These are phyloP conservation scores for Suillus weaverae DNA, from an alignment of 768 basidiomycete species.

Conservation along the genomic window DNA sequence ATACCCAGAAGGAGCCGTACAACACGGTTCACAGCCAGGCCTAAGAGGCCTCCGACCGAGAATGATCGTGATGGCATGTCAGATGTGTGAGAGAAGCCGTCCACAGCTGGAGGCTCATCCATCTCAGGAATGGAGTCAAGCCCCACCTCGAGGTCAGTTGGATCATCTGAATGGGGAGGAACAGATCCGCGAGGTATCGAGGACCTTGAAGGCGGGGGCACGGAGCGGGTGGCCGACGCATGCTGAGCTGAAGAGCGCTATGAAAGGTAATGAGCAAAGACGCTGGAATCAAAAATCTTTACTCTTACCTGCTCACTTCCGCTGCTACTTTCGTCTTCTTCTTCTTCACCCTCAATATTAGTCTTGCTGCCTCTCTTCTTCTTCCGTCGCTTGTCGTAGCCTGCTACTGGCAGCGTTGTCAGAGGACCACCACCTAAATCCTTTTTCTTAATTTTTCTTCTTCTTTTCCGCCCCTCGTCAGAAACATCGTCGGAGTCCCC, in stretches of 20 bases:
- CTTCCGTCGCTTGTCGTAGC: constrained; percentile 60
- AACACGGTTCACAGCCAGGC: constrained; percentile 40
- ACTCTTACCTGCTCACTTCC: constrained; percentile 42
- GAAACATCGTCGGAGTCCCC: constrained; percentile 59
- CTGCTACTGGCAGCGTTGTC: constrained; percentile 66
- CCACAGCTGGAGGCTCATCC: constrained; percentile 47
- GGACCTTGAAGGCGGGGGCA: constrained; percentile 38
- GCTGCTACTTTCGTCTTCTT: constrained; percentile 50
- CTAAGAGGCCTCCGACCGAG: constrained; percentile 49
- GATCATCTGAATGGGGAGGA: constrained; percentile 40
- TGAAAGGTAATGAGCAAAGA: constrained; percentile 16
- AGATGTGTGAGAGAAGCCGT: constrained; percentile 26
- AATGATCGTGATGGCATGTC: constrained; percentile 28
- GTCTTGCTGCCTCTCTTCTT: constrained; percentile 50
- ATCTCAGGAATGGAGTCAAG: constrained; percentile 66
- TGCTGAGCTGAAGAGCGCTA: constrained; percentile 28
- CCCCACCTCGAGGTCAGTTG: constrained; percentile 47
- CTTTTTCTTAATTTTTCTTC: constrained; percentile 49
- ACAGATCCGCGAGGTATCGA: constrained; percentile 41
- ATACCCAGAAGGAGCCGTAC: constrained; percentile 31
- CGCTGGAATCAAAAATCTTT: constrained; percentile 17
- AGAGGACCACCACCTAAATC: constrained; percentile 55
- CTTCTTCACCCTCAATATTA: constrained; percentile 44
- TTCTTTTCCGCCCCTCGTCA: constrained; percentile 52
- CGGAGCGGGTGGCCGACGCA: constrained; percentile 39